A percentile compares a stretch with the other conserved stretches of the same genome.
Evolutionary conservation across 345 rosid genomes (phyloP).

Genomic region (Acer negundo): DNA sequence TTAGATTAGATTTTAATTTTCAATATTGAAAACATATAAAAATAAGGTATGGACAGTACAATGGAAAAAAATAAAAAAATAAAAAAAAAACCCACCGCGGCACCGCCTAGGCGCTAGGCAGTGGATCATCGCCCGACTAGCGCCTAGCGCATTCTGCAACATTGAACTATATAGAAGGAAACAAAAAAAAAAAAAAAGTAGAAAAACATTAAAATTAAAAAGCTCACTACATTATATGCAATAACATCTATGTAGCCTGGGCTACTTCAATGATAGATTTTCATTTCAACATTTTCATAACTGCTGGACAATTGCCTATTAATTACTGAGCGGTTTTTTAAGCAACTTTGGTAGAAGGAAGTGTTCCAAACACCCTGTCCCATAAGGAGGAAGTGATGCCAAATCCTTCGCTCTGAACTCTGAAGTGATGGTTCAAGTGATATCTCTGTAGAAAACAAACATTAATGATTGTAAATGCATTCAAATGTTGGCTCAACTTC

Average conservation of each 20-base stretch:
- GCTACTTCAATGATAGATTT: background rate
- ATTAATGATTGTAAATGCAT: constrained; percentile 7
- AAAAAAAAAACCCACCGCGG: no score
- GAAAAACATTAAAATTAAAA: background rate
- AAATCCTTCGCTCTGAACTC: constrained; percentile 55
- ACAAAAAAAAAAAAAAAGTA: background rate
- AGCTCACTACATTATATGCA: background rate
- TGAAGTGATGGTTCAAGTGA: constrained; percentile 78
- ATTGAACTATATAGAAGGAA: background rate
- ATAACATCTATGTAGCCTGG: background rate
- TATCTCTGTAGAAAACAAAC: constrained; percentile 47
- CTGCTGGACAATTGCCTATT: constrained; percentile 4
- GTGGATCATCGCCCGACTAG: no score
- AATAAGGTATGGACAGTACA: no score
- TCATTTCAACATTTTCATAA: background rate
- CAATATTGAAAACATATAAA: no score
- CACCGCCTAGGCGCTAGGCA: no score
- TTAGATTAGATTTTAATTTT: no score
- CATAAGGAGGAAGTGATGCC: constrained; percentile 76
- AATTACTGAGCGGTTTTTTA: constrained; percentile 19
- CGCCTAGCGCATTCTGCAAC: no score
- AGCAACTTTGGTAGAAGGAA: constrained; percentile 37
- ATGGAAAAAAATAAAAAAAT: no score
- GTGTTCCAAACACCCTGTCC: constrained; percentile 73
- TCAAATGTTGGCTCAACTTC: background rate